Conservation (phyloP, 306 rosid genomes). For the Prosopis cineraria region DNA sequence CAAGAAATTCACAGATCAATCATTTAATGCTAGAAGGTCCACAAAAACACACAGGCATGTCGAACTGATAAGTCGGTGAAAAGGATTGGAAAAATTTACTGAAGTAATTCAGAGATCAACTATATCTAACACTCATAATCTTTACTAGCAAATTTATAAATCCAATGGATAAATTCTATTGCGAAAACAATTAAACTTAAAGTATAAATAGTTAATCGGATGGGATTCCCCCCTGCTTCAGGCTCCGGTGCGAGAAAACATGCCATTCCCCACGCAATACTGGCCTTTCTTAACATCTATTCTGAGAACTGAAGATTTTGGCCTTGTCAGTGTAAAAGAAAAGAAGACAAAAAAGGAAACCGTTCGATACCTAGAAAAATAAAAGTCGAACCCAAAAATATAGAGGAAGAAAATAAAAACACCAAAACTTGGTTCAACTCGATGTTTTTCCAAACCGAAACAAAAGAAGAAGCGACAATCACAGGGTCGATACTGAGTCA, state of each 20-base stretch:
- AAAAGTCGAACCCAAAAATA: background rate
- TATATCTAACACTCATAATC: background rate
- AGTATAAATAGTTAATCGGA: slow-evolving; percentile 1
- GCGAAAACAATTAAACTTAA: background rate
- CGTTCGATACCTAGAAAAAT: background rate
- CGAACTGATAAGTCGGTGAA: background rate
- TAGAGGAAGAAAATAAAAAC: background rate
- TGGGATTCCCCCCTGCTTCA: slow-evolving; percentile 47
- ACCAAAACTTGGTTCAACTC: background rate
- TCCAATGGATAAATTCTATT: background rate
- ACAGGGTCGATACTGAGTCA: background rate
- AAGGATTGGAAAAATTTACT: background rate
- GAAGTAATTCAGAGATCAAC: background rate
- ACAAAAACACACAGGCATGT: background rate
- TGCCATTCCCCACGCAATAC: slow-evolving; percentile 12
- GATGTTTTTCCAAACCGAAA: background rate
- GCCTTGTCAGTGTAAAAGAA: background rate
- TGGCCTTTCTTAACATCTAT: slow-evolving; percentile 32
- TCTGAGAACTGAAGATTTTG: slow-evolving; percentile 15
- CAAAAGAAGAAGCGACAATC: background rate
- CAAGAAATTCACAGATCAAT: background rate
- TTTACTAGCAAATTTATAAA: background rate
- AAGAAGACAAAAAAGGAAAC: background rate
- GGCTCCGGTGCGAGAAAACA: slow-evolving; percentile 38
- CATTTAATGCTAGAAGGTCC: background rate